Evolutionary conservation across 2,329 filamentous ascomycete genomes (phyloP), one percentile per base, ranked within the genome.

Genomic region (Venturia effusa): DNA sequence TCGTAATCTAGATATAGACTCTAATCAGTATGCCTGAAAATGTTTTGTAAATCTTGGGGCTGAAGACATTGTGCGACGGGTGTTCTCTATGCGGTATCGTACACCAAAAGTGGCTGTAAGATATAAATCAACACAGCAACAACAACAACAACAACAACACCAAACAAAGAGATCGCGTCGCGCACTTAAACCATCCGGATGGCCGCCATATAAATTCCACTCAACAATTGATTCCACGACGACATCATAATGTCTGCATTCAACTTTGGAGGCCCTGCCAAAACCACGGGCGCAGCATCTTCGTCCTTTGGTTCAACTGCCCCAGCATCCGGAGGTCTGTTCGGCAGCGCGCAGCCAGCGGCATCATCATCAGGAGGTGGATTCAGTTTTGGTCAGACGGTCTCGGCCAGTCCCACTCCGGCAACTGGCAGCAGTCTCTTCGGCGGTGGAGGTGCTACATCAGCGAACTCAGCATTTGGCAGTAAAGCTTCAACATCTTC

Each of bases 291-390:
- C 60, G 43, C 39, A 17, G 19, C 24, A 68, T 64, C 51, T 76
- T 79, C 66, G 39, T 67, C 72, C 15, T 70, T 75, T 63, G 74
- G 75, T 59, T 70, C 68, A 59, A 67, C 67, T 48, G 68, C 67
- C 61, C 68, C 69, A 8, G 66, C 70, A 27, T 70, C 70, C 45
- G 72, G 73, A 64, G 68, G 71, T 60, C 70, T 79, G 41, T 79
- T 79, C 69, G 77, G 78, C 63, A 76, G 74, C 69, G 69, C 62
- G 30, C 66, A 64, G 61, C 61, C 61, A 39, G 40, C 40, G 51
- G 27, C 27, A 34, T 32, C 37, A 60, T 37, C 37, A 37, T 45
- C 41, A 34, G 51, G 61, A 41, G 45, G 54, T n/a, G 51, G 51
- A 57, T 57, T 57, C 15, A 57, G 15, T n/a, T 57, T 57, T 34